Base-by-base conservation (phyloP, 495 filamentous ascomycete genomes). In the Aspergillus bridgeri region DNA sequence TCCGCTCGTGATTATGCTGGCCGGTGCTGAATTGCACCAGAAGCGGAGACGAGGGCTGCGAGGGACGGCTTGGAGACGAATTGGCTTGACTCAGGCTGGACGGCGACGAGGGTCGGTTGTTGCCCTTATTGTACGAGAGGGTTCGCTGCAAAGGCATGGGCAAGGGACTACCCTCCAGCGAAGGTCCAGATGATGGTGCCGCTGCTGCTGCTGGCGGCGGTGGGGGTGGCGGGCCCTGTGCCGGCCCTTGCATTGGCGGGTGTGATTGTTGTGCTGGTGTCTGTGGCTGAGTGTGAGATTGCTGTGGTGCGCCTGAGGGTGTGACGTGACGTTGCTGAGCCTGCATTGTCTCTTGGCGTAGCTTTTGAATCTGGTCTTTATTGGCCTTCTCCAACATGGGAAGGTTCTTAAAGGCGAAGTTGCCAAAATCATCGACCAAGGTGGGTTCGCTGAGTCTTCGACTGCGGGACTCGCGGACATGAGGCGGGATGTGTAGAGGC, bases 351-450 rank as follows among this genome's bases (percentile, higher is more conserved):
- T 97, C 93, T 23, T 91, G 90, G 9, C 92, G 84, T 56, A 98
- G 80, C 65, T 96, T 96, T 65, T 98, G 92, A 42, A 98, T 94
- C 44, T 97, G 90, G 68, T 98, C 95, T 67, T 98, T 98, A 69
- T 98, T 98, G 42, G 95, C 94, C 69, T 96, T 98, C 67, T 97
- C 93, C 19, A 98, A 80, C 54, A 98, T 93, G 1, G 94, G 91
- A 29, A 98, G 79, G 64, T 98, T 98, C 75, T 97, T 98, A 80
- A 96, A 98, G 29, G 91, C 82, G 75, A 98, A 98, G 58, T 83
- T 90, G 33, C 94, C 94, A 77, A 98, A 98, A 69, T 98, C 94
- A 71, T 98, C 95, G 0, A 85, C 80, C 33, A 85, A 79, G 19
- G 92, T 85, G 2, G 94, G 94, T 72, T 98, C 94, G 67, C 94